Percentiles rank a stretch among this genome's conserved stretches.
These are phyloP conservation scores for Alternaria incomplexa DNA, from an alignment of 2,329 filamentous ascomycete genomes.

Conservation along the genomic window DNA sequence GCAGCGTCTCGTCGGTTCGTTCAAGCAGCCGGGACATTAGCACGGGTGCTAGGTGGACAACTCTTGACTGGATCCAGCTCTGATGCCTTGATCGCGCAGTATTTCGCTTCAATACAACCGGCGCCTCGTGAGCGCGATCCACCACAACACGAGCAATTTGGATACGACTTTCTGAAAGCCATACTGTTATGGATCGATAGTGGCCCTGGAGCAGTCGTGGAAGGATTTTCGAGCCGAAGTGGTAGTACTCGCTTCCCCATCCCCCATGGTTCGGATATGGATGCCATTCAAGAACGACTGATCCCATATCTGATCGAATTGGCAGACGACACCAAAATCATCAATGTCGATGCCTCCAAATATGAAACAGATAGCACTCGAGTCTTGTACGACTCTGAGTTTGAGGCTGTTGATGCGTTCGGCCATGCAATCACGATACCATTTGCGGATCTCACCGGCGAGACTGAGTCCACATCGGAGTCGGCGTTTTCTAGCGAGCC, in stretches of 20 bases:
- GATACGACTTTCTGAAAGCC: conserved; percentile 70
- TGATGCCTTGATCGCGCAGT: conserved; percentile 47
- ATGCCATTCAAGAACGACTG: conserved; percentile 63
- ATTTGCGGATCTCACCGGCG: conserved; percentile 57
- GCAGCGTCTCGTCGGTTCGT: conserved; percentile 65
- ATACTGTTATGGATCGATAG: conserved; percentile 68
- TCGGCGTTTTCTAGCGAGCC: conserved; percentile 24
- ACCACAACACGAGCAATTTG: conserved; percentile 58
- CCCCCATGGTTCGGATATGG: conserved; percentile 55
- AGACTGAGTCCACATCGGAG: conserved; percentile 38
- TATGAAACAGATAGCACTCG: conserved; percentile 64
- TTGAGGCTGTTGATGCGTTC: conserved; percentile 64
- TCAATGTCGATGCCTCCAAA: conserved; percentile 63
- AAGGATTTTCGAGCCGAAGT: conserved; percentile 61
- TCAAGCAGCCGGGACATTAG: conserved; percentile 65
- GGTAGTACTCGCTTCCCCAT: conserved; percentile 60
- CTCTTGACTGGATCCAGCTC: conserved; percentile 53
- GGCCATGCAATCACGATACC: conserved; percentile 59
- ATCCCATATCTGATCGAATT: conserved; percentile 65
- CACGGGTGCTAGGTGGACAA: conserved; percentile 62
- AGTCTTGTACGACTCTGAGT: conserved; percentile 60
- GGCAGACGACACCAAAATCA: conserved; percentile 57
- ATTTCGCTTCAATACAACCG: conserved; percentile 58
- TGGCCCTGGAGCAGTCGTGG: conserved; percentile 60
- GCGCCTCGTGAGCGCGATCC: conserved; percentile 48